These are phyloP conservation scores for Prunus campanulata DNA, from an alignment of 306 rosid species.

Conservation along the genomic window DNA sequence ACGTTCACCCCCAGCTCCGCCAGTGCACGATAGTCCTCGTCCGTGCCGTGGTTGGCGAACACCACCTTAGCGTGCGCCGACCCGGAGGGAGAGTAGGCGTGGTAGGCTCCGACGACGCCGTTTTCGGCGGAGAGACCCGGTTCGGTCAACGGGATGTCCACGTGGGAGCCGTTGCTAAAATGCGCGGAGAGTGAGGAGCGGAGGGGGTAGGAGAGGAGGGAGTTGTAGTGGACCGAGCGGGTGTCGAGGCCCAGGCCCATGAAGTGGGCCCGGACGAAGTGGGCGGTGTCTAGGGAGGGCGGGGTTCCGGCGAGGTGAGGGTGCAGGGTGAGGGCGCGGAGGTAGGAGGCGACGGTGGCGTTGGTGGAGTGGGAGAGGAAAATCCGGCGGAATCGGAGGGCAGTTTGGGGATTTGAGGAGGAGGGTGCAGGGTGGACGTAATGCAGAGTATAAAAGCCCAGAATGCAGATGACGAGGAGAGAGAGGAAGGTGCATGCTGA, in stretches of 20 bases:
- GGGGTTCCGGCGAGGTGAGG: slow-evolving; percentile 95
- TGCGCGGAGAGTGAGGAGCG: slow-evolving; percentile 57
- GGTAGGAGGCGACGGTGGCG: slow-evolving; percentile 65
- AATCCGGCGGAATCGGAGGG: slow-evolving; percentile 30
- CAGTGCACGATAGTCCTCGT: slow-evolving; percentile 57
- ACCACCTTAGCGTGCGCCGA: slow-evolving; percentile 49
- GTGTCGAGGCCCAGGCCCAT: slow-evolving; percentile 43
- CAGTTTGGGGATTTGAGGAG: slow-evolving; percentile 15
- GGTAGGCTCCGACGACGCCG: slow-evolving; percentile 62
- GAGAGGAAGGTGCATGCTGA: slow-evolving; percentile 39
- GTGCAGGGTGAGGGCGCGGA: slow-evolving; percentile 68
- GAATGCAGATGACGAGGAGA: slow-evolving; percentile 47
- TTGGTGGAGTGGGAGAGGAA: slow-evolving; percentile 72
- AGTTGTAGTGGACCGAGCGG: slow-evolving; percentile 41
- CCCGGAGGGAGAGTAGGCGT: slow-evolving; percentile 93
- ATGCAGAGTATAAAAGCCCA: slow-evolving; percentile 53
- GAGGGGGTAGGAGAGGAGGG: slow-evolving; percentile 73
- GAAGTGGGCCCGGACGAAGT: slow-evolving; percentile 52
- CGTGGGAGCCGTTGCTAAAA: slow-evolving; percentile 40
- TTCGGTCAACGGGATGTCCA: slow-evolving; percentile 37
- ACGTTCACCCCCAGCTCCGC: slow-evolving; percentile 49
- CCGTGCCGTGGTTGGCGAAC: slow-evolving; percentile 75
- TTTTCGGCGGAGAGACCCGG: not conserved
- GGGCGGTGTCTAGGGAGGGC: slow-evolving; percentile 40
- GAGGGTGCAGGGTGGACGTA: slow-evolving; percentile 33